Percentiles rank a stretch among this genome's conserved stretches.
Conservation (phyloP, 805 yeast genomes). For the Candida montana region DNA sequence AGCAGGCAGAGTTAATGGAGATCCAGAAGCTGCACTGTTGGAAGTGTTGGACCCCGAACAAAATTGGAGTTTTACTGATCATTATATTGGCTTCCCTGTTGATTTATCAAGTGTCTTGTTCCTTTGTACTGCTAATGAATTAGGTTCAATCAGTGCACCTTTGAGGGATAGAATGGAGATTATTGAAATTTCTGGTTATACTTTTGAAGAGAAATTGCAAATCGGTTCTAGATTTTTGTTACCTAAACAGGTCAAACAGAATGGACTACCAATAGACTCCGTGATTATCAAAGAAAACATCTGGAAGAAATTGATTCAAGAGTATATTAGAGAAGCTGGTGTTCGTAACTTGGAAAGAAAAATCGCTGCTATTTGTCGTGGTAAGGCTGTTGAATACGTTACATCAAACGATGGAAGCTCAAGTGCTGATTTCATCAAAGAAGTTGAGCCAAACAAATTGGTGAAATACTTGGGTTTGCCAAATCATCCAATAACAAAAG, state of each 20-base stretch:
- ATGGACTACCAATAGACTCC: constrained; percentile 49
- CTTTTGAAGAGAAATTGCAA: constrained; percentile 66
- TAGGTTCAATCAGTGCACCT: constrained; percentile 67
- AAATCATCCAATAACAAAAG: constrained; percentile 36
- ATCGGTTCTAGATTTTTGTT: constrained; percentile 65
- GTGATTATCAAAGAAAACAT: constrained; percentile 48
- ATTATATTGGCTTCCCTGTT: constrained; percentile 79
- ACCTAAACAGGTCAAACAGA: constrained; percentile 68
- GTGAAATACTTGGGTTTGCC: constrained; percentile 69
- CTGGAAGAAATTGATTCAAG: constrained; percentile 55
- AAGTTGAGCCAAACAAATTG: constrained; percentile 49
- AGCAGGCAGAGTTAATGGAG: constrained; percentile 57
- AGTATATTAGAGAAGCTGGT: constrained; percentile 82
- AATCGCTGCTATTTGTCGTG: constrained; percentile 72
- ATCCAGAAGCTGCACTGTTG: constrained; percentile 83
- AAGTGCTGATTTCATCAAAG: constrained; percentile 9
- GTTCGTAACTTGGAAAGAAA: constrained; percentile 75
- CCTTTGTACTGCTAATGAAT: constrained; percentile 81
- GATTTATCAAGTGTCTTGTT: constrained; percentile 78
- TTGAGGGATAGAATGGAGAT: constrained; percentile 80
- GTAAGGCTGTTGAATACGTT: constrained; percentile 67
- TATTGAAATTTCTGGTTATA: constrained; percentile 74
- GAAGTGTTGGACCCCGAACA: constrained; percentile 92
- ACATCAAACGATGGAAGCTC: constrained; percentile 9
- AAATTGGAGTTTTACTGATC: constrained; percentile 70